These are phyloP conservation scores for Bathelium albidoporum DNA, from an alignment of 495 filamentous ascomycete species.

Conservation along the genomic window DNA sequence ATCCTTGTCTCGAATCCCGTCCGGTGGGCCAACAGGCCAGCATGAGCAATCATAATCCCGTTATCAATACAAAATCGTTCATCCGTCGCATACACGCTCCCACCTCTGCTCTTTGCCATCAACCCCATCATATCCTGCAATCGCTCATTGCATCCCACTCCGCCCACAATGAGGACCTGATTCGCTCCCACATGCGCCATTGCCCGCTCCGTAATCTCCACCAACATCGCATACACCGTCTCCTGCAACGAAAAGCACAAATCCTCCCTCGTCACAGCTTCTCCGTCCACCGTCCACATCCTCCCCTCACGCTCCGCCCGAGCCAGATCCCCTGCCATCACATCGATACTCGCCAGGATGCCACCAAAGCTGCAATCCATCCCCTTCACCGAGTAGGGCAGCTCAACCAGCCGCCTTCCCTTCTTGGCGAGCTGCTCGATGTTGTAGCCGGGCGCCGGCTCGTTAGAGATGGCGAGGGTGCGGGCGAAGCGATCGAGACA, in stretches of 20 bases:
- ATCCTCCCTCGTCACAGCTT: slow-evolving; percentile 65
- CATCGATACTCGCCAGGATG: slow-evolving; percentile 73
- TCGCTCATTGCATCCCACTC: slow-evolving; percentile 95
- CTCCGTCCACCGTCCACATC: slow-evolving; percentile 26
- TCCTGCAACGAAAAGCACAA: slow-evolving; percentile 93
- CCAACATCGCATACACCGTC: slow-evolving; percentile 90
- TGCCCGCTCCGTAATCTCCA: slow-evolving; percentile 95
- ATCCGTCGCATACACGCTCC: slow-evolving; percentile 87
- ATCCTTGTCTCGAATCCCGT: slow-evolving; percentile 66
- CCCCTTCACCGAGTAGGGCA: slow-evolving; percentile 93
- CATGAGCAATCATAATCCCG: slow-evolving; percentile 99
- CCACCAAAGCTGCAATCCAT: slow-evolving; percentile 97
- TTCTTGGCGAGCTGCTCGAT: slow-evolving; percentile 92
- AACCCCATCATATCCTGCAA: slow-evolving; percentile 96
- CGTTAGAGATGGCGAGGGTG: slow-evolving; percentile 81
- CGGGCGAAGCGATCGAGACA: slow-evolving; percentile 94
- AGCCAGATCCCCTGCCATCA: slow-evolving; percentile 45
- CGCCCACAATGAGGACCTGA: slow-evolving; percentile 90
- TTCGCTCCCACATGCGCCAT: slow-evolving; percentile 93
- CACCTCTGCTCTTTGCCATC: slow-evolving; percentile 86
- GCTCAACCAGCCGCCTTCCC: slow-evolving; percentile 60
- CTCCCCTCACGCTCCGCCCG: not conserved
- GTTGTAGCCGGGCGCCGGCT: slow-evolving; percentile 94
- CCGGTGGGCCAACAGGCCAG: slow-evolving; percentile 72
- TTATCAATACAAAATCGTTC: slow-evolving; percentile 98